Base-by-base conservation (phyloP, 2,329 filamentous ascomycete genomes). In the Penicillium hesseltinei region DNA sequence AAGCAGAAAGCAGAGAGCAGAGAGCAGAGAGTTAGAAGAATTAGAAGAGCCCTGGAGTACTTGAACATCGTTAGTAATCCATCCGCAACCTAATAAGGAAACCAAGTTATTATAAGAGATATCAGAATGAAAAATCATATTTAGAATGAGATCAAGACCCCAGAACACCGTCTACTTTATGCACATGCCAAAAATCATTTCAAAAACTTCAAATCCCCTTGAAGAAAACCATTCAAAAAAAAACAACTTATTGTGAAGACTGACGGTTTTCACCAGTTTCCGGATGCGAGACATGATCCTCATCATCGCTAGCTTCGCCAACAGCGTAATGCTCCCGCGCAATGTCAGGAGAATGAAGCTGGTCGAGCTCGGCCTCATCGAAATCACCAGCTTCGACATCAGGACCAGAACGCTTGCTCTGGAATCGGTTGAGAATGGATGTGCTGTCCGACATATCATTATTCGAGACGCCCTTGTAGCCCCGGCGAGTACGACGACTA, bases 321-420 rank as follows among this genome's bases (percentile, higher is more conserved):
- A 83, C 68, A 50, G 78, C 77, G 66, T 82, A 82, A 38, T 76
- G 72, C 38, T 73, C 76, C 36, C 66, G 67, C 3, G 71, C 66
- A 46, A 68, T 51, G 40, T 66, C 70, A n/a, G 69, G 66, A 23
- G 70, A 68, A 63, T 78, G 74, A 35, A 85, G 66, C 58, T 84
- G 78, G 66, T 87, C 84, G 21, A 87, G 71, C 67, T 87, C 84
- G 3, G 80, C 74, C 67, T 87, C 84, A 59, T 87, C 84, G 67
- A 85, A 87, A 64, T 85, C 83, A 17, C 81, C 83, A 29, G 83
- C 83, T 69, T 87, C 84, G 21, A 88, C 73, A 69, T 87, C 85
- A 29, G 71, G 71, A 54, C 68, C 68, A 31, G 71, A 71, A 31
- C 69, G 69, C 57, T 77, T 78, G 55, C 73, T 71, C 15, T 78